Evolutionary conservation across 257 asterid genomes (phyloP), one percentile per base, ranked within the genome.

Genomic region (Pogostemon cablin): DNA sequence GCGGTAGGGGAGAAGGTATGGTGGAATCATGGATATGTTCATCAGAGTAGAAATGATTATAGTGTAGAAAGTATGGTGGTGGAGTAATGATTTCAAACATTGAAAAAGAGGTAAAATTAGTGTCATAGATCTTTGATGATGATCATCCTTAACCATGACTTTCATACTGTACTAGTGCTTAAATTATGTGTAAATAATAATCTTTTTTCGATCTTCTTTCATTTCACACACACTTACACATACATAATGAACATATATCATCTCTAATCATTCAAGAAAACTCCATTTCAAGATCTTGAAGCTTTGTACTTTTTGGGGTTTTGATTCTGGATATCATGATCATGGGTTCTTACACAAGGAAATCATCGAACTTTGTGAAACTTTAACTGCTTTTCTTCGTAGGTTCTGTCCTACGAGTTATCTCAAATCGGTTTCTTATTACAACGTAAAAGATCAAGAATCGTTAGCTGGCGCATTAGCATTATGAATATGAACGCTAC

Each of bases 21-120:
- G 78, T 85, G 89, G 97, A 86, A 80, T 81, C 92, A 40, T 90
- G 96, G 97, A 75, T 88, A 66, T 84, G 89, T 78, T 88, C 92
- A 49, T 86, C 95, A 67, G 92, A 88, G 53, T 83, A 82, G 84
- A 35, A 32, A 75, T 72, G 43, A 80, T 72, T 75, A 57, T 43
- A 72, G 73, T 46, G 46, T 72, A 76, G 78, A 72, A 75, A 75
- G 70, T 59, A 41, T 70, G 69, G 9, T 74, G 73, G 50, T 67
- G 68, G 56, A 65, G 73, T 77, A 62, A 76, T 78, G 81, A 78
- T 81, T 79, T 80, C 69, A 69, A 43, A 76, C 72, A 64, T 67
- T 79, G 78, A 67, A 79, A 72, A 60, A 10, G 78, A 64, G 75
- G 75, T 63, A 55, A 70, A 63, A 55, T 37, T 65, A 76, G 39